Evolutionary conservation across 1,284 basidiomycete genomes (phyloP).

Genomic region (Ustilago curta): DNA sequence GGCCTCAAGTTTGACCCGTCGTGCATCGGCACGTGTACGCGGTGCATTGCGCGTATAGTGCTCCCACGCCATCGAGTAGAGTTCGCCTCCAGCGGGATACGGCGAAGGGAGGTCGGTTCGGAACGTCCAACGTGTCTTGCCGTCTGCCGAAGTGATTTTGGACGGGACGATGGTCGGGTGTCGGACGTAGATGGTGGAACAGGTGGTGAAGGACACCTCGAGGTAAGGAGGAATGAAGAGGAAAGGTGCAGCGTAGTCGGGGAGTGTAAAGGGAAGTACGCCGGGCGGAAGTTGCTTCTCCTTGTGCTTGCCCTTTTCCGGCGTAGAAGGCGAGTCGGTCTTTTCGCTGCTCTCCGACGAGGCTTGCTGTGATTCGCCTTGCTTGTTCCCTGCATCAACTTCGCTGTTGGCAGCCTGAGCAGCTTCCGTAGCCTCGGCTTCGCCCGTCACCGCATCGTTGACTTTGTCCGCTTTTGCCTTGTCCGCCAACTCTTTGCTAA

Average conservation of each 20-base stretch:
- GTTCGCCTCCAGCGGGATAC: conserved; percentile 63
- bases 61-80: conserved; percentile 68
- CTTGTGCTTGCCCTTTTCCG: conserved; percentile 28
- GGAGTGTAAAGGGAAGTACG: conserved; percentile 78
- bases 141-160: conserved; percentile 9
- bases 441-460: conserved; percentile 48
- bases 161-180: conserved; percentile 91
- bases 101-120: conserved; percentile 65
- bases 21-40: conserved; percentile 60
- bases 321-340: background rate
- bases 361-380: conserved; percentile 1
- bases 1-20: conserved; percentile 58
- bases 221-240: conserved; percentile 96
- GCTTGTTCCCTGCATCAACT: conserved; percentile 7
- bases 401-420: conserved; percentile 9
- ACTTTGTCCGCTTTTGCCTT: conserved; percentile 40
- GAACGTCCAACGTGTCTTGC: conserved; percentile 43
- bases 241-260: conserved; percentile 87
- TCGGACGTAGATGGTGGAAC: conserved; percentile 91
- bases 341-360: conserved; percentile 7
- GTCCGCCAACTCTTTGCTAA: conserved; percentile 55
- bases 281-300: conserved; percentile 56
- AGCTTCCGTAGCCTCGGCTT: conserved; percentile 40
- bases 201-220: conserved; percentile 88
- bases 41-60: conserved; percentile 65